Evolutionary conservation across 108 stramenopile species (phyloP).

Genomic region (Nitzschia sp.): DNA sequence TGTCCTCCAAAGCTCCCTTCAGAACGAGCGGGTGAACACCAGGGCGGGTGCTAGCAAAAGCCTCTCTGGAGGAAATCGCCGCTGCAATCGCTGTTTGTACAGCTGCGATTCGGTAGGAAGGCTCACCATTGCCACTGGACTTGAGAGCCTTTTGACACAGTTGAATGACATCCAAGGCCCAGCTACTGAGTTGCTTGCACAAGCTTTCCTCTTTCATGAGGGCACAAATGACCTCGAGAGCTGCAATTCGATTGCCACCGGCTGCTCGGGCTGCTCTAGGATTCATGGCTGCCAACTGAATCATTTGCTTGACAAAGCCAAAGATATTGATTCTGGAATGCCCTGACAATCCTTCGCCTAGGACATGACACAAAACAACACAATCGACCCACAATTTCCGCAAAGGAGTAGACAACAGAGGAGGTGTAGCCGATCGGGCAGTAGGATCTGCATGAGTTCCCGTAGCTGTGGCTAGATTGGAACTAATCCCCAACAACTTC

Average conservation of each 20-base stretch:
- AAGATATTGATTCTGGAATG: constrained; percentile 59
- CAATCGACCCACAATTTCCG: constrained; percentile 79
- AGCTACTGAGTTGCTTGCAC: constrained; percentile 54
- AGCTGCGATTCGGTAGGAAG: constrained; percentile 67
- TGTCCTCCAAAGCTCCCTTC: constrained; percentile 71
- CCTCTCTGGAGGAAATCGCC: constrained; percentile 60
- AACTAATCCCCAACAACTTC: constrained; percentile 78
- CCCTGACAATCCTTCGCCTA: constrained; percentile 68
- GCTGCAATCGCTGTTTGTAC: constrained; percentile 55
- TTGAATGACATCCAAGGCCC: constrained; percentile 70
- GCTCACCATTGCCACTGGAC: constrained; percentile 67
- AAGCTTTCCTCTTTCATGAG: constrained; percentile 47
- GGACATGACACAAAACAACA: constrained; percentile 65
- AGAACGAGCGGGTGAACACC: constrained; percentile 43
- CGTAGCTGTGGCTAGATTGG: constrained; percentile 30
- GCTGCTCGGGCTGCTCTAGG: constrained; percentile 67
- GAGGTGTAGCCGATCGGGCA: constrained; percentile 45
- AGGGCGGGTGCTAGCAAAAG: constrained; percentile 30
- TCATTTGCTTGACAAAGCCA: constrained; percentile 68
- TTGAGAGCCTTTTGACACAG: constrained; percentile 65
- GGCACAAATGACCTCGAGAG: constrained; percentile 63
- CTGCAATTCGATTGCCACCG: constrained; percentile 76
- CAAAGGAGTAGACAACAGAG: constrained; percentile 69
- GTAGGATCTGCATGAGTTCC: constrained; percentile 21
- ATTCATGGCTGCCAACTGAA: constrained; percentile 67